Evolutionary conservation across 441 rosid species (phyloP).

Genomic region (Mallotus repandus): DNA sequence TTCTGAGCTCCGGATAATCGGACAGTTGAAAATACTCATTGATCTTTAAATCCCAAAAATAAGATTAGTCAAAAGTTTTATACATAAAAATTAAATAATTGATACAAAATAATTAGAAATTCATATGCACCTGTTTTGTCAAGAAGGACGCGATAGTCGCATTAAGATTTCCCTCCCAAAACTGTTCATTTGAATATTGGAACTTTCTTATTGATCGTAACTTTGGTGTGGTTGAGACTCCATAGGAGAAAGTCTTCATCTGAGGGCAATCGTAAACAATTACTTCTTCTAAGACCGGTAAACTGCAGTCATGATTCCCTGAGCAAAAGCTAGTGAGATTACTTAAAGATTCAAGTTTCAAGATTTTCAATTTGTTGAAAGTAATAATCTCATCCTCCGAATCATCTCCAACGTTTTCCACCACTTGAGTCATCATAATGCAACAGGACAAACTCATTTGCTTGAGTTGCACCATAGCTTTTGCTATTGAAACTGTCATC

Average conservation of each 20-base stretch:
- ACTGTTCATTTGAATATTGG: neutral
- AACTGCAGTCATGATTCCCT: neutral
- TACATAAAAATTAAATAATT: neutral
- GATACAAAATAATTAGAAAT: neutral
- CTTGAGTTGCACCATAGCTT: constrained; percentile 4
- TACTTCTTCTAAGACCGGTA: constrained; percentile 10
- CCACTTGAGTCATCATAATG: neutral
- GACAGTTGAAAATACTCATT: neutral
- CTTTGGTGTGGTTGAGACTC: constrained; percentile 17
- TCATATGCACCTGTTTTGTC: neutral
- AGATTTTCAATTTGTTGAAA: too few relatives aligned
- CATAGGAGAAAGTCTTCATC: constrained; percentile 9
- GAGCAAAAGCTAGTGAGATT: constrained; percentile 21
- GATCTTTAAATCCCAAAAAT: neutral
- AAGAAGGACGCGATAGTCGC: neutral
- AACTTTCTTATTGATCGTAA: neutral
- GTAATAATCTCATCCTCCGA: too few relatives aligned
- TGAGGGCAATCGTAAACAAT: neutral
- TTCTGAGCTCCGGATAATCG: constrained; percentile 2
- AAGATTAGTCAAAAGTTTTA: neutral
- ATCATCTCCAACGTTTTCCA: neutral
- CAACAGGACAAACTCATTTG: neutral
- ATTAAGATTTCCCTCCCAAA: constrained; percentile 10
- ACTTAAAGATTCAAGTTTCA: neutral
- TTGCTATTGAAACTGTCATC: too few relatives aligned